Base-by-base conservation (phyloP, 257 asterid genomes). In the Scutellaria galericulata region DNA sequence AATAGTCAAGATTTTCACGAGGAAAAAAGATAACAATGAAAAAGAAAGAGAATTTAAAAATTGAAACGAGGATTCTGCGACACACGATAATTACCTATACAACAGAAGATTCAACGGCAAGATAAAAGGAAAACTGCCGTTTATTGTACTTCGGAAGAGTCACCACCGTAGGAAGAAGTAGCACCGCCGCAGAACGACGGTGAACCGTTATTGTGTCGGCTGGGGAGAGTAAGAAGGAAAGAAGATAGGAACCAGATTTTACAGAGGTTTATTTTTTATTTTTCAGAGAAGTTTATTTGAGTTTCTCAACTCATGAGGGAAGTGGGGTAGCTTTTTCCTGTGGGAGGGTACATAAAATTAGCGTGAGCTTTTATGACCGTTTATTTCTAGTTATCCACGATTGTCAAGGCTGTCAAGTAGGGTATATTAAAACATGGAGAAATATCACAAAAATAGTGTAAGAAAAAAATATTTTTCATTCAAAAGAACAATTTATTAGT, bases 131-230 rank as follows among this genome's bases (percentile, higher is more conserved):
- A 68, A 42, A 35, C 10, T 39, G 59, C 61, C 78, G 74, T 48
- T n/a, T 4, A 56, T 52, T 42, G 65, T 57, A 66, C 56, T 61
- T 64, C 40, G n/a, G 46, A 57, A 22, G 44, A 22, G 12, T 40
- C 61, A 2, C 71, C 76, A 53, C 37, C 68, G 64, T 3, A 39
- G 50, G 54, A 37, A 40, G 6, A 41, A 69, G 76, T 40, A 54
- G 76, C 74, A 75, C 83, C 80, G 79, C 76, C 77, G 67, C 18
- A 9, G 51, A 39, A 61, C 88, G 82, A 55, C 86, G 88, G 86
- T 68, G 85, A 77, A 76, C 82, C 83, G 86, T 78, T 86, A 70
- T 68, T 73, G 27, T 57, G 75, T 80, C 76, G 76, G 82, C 77
- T 77, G 2, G 68, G 46, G 27, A n/a, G 58, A 37, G 78, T 24